Conservation (phyloP, 352 stramenopile species). For the Phytopythium kandeliae region DNA sequence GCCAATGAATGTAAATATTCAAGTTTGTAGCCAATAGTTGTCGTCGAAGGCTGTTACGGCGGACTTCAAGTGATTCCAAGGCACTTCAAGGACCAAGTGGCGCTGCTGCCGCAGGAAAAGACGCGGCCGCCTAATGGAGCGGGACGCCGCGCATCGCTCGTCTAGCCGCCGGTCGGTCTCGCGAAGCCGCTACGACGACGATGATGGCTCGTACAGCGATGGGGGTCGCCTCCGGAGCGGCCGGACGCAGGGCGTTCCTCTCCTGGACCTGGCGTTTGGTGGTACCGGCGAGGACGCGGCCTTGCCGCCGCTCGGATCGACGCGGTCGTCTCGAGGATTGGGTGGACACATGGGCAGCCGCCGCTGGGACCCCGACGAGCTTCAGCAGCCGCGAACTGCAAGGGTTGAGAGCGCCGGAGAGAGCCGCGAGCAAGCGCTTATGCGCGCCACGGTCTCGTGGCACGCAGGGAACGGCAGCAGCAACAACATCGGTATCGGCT, state of each 20-base stretch:
- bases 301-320: conserved; percentile 1
- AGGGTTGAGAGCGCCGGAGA: conserved; percentile 10
- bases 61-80: too few species aligned
- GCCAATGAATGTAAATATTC: too few species aligned
- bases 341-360: background rate
- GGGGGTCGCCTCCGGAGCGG: background rate
- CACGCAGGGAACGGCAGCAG: conserved; percentile 24
- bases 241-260: conserved; percentile 5
- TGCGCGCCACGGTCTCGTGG: conserved; percentile 21
- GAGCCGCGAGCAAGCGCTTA: conserved; percentile 7
- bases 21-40: too few species aligned
- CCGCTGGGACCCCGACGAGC: conserved; percentile 9
- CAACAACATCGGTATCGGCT: background rate
- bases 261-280: conserved; percentile 30
- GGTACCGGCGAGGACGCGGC: background rate
- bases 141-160: background rate
- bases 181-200: background rate
- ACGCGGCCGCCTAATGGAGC: conserved; percentile 4
- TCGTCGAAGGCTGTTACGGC: too few species aligned
- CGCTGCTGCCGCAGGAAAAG: background rate
- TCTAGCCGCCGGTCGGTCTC: background rate
- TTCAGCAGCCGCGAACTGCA: conserved; percentile 15
- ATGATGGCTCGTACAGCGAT: background rate
- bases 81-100: too few species aligned
- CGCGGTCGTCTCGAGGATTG: conserved; percentile 13